phyloP scores from a whole-genome alignment of 176 grass and related monocot species.

The Phoenix dactylifera region DNA sequence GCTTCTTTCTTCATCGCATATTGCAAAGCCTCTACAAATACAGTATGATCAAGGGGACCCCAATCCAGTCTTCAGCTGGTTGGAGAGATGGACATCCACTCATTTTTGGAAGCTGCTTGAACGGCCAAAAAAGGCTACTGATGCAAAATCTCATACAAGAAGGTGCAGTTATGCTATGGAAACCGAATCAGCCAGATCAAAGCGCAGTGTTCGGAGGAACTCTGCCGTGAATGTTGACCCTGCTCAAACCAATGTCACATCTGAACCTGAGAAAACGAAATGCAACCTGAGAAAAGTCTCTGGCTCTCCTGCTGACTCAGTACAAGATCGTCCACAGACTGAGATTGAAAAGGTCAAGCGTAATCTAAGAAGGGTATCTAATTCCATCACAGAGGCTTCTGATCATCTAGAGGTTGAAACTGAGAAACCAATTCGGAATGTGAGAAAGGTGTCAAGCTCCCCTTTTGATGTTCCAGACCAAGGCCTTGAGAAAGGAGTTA shows the following conservation, averaged over 20 bases:
- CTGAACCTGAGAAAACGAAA: constrained; percentile 57
- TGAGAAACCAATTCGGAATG: constrained; percentile 23
- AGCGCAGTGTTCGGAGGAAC: constrained; percentile 40
- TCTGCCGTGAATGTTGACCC: constrained; percentile 21
- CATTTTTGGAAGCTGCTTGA: constrained; percentile 46
- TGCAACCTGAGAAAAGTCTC: constrained; percentile 37
- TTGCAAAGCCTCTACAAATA: constrained; percentile 45
- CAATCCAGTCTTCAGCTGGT: constrained; percentile 70
- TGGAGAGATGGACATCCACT: constrained; percentile 69
- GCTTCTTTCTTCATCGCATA: constrained; percentile 53
- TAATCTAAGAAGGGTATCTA: constrained; percentile 79
- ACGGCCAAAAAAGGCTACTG: constrained; percentile 43
- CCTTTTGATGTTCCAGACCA: constrained; percentile 25
- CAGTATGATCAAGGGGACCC: constrained; percentile 54
- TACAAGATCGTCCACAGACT: constrained; percentile 56
- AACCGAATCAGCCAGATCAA: constrained; percentile 80
- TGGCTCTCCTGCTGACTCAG: constrained; percentile 33
- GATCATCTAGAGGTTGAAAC: constrained; percentile 27
- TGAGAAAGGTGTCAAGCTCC: constrained; percentile 17
- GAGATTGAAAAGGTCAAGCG: constrained; percentile 94
- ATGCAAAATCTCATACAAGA: constrained; percentile 41
- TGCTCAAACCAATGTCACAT: constrained; percentile 31
- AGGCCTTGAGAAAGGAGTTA: constrained; percentile 25
- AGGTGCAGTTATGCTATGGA: constrained; percentile 60
- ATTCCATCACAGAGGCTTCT: constrained; percentile 46